Evolutionary conservation across 2,329 filamentous ascomycete genomes (phyloP).

Genomic region (Diaporthe citriasiana): DNA sequence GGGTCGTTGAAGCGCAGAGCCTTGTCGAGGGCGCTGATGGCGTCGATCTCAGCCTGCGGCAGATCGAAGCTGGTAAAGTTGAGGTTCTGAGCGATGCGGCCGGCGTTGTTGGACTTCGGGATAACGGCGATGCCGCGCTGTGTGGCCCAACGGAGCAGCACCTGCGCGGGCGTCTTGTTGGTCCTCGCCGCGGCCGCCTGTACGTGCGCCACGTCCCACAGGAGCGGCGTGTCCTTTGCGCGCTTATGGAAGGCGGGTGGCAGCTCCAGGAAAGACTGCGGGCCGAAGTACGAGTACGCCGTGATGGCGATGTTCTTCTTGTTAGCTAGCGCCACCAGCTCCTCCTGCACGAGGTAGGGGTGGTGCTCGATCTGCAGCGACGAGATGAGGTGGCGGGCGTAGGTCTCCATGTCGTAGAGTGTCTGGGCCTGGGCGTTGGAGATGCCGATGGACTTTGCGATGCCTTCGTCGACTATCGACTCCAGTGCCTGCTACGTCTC

Average conservation of each 20-base stretch:
- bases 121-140: conserved; percentile 7
- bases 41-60: not conserved
- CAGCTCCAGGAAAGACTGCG: conserved; percentile 17
- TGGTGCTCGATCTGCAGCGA: conserved; percentile 20
- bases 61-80: not conserved
- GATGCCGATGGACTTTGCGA: conserved; percentile 14
- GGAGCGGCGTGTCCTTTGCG: not conserved
- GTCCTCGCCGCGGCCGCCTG: conserved; percentile 8
- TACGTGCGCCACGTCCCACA: conserved; percentile 3
- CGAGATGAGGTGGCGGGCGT: conserved; percentile 9
- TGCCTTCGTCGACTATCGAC: conserved; percentile 9
- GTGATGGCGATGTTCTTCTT: conserved; percentile 11
- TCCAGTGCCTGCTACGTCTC: conserved; percentile 11
- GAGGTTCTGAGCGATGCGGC: not conserved
- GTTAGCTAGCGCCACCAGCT: not conserved
- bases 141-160: conserved; percentile 5
- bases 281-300: not conserved
- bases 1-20: conserved; percentile 4
- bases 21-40: not conserved
- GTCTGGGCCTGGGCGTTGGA: conserved; percentile 10
- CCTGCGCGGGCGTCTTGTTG: not conserved
- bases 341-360: conserved; percentile 9
- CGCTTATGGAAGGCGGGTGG: not conserved
- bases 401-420: conserved; percentile 11
- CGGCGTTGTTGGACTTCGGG: conserved; percentile 5